Conservation (phyloP, 805 yeast species). For the Teunomyces barrocoloradensis region DNA sequence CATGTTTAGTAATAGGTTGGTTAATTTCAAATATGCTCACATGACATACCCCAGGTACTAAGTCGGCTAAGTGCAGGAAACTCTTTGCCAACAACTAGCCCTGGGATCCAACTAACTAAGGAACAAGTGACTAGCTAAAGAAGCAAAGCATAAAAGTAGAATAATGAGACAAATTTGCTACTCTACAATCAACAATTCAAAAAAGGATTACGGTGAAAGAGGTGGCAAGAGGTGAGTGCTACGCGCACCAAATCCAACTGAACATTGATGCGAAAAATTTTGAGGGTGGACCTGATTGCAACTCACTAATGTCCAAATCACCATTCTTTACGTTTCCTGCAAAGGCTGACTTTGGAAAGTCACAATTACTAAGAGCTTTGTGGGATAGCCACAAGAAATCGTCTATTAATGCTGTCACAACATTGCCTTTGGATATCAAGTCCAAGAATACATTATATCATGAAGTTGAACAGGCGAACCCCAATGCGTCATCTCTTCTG, state of each 20-base stretch:
- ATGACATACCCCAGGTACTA: neutral
- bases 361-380: constrained; percentile 14
- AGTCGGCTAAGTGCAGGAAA: too few species aligned
- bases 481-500: constrained; percentile 11
- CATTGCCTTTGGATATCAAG: constrained; percentile 30
- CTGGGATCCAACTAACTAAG: too few species aligned
- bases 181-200: too few species aligned
- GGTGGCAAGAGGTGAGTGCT: too few species aligned
- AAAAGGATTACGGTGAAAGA: too few species aligned
- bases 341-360: constrained; percentile 10
- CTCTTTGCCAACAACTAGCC: too few species aligned
- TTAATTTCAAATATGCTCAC: neutral
- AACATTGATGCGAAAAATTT: constrained; percentile 2
- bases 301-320: constrained; percentile 2
- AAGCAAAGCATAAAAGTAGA: too few species aligned
- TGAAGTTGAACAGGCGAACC: constrained; percentile 20
- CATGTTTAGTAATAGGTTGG: neutral
- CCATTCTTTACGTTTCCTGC: neutral
- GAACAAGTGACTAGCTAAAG: too few species aligned
- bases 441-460: constrained; percentile 26
- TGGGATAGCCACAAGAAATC: constrained; percentile 11
- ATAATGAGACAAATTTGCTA: too few species aligned
- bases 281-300: neutral
- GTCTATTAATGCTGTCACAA: constrained; percentile 24
- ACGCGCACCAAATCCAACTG: too few species aligned